phyloP scores from a whole-genome alignment of 495 filamentous ascomycete genomes.

The Annulohypoxylon nitens region DNA sequence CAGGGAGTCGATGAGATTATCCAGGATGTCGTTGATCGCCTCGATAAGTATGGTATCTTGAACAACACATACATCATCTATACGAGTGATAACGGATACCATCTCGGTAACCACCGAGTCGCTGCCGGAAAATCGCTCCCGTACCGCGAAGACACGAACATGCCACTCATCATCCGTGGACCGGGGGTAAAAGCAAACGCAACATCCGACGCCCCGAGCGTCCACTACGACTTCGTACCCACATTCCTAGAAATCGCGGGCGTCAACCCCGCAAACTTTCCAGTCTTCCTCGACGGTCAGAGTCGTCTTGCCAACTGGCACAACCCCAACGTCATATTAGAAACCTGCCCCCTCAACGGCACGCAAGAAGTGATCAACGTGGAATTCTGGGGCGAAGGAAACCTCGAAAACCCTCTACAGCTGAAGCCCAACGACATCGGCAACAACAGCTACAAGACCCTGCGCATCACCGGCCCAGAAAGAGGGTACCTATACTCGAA shows the following conservation, averaged over 20 bases:
- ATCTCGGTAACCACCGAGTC: conserved; percentile 71
- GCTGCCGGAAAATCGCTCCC: conserved; percentile 70
- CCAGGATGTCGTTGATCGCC: conserved; percentile 59
- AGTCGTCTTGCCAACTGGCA: conserved; percentile 35
- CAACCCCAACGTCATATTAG: conserved; percentile 45
- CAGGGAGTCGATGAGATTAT: conserved; percentile 72
- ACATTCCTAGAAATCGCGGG: conserved; percentile 38
- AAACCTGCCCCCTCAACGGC: conserved; percentile 8
- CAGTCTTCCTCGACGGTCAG: conserved; percentile 40
- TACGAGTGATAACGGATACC: conserved; percentile 72
- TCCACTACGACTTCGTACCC: conserved; percentile 36
- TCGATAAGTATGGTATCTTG: conserved; percentile 61
- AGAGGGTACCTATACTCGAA: conserved; percentile 63
- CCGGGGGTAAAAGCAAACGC: conserved; percentile 55
- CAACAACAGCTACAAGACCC: conserved; percentile 66
- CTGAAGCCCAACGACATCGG: neutral
- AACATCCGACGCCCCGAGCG: conserved; percentile 28
- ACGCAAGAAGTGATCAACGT: conserved; percentile 35
- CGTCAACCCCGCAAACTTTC: conserved; percentile 32
- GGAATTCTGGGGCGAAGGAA: conserved; percentile 33
- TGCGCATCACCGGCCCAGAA: conserved; percentile 59
- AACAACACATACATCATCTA: conserved; percentile 71
- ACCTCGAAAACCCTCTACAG: conserved; percentile 2
- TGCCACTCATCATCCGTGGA: conserved; percentile 67
- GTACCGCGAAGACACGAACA: conserved; percentile 70